Percentiles rank a stretch among this genome's conserved stretches.
Evolutionary conservation across 2,329 filamentous ascomycete genomes (phyloP).

Genomic region (Beauveria asiatica): DNA sequence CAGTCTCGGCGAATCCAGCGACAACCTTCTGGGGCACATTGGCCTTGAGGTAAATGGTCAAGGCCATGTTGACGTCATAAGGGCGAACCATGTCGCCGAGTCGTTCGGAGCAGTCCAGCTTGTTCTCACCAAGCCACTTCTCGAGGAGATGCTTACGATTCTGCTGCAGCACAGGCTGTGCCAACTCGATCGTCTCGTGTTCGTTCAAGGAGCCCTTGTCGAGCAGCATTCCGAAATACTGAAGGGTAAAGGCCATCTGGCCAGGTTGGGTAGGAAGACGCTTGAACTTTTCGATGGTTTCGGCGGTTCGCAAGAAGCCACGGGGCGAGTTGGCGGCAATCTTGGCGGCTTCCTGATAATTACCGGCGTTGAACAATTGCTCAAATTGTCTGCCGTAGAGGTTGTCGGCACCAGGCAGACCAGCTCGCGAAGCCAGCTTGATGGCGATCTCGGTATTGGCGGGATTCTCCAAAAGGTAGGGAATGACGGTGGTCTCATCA

Average conservation of each 20-base stretch:
- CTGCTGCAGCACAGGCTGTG: constrained; percentile 84
- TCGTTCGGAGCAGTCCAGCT: constrained; percentile 92
- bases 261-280: constrained; percentile 69
- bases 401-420: constrained; percentile 87
- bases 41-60: constrained; percentile 84
- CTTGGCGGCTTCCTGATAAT: constrained; percentile 85
- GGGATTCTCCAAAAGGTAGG: constrained; percentile 92
- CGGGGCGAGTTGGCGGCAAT: constrained; percentile 93
- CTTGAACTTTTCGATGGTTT: constrained; percentile 97
- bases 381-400: constrained; percentile 92
- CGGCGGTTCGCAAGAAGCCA: constrained; percentile 86
- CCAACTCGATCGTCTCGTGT: constrained; percentile 89
- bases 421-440: constrained; percentile 90
- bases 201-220: constrained; percentile 92
- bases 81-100: constrained; percentile 88
- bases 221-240: constrained; percentile 95
- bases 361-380: constrained; percentile 68
- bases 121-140: constrained; percentile 96
- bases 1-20: constrained; percentile 87
- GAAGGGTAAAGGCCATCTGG: constrained; percentile 87
- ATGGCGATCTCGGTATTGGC: constrained; percentile 90
- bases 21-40: constrained; percentile 91
- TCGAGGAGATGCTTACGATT: constrained; percentile 92
- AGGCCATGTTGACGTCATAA: constrained; percentile 80
- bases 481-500: constrained; percentile 83